Conservation (phyloP, 2,329 filamentous ascomycete genomes). For the Aspergillus ochraceus region DNA sequence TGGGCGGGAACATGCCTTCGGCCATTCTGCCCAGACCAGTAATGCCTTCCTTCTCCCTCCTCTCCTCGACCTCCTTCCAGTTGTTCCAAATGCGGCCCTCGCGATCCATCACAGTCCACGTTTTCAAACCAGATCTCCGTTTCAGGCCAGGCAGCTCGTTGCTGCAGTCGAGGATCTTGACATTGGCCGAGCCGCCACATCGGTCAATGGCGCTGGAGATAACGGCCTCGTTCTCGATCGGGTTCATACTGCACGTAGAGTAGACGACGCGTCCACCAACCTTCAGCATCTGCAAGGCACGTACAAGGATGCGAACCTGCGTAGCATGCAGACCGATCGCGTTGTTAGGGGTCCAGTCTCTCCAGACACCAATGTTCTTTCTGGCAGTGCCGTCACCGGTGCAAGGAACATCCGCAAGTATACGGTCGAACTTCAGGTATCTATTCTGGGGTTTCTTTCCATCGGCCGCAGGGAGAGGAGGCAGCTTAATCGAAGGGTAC, state of each 20-base stretch:
- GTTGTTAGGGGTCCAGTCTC: conserved; percentile 87
- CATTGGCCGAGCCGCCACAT: conserved; percentile 78
- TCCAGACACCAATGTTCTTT: conserved; percentile 94
- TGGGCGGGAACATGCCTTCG: conserved; percentile 80
- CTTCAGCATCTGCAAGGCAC: conserved; percentile 94
- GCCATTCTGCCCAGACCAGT: conserved; percentile 68
- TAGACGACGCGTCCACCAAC: conserved; percentile 93
- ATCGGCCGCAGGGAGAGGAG: conserved; percentile 55
- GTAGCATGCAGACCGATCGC: conserved; percentile 83
- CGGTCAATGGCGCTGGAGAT: conserved; percentile 83
- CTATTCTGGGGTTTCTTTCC: conserved; percentile 56
- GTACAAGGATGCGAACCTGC: conserved; percentile 85
- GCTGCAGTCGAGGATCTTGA: conserved; percentile 81
- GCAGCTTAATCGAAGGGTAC: conserved; percentile 89
- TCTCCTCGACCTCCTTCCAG: conserved; percentile 78
- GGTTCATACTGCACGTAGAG: conserved; percentile 98
- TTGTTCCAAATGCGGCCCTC: conserved; percentile 73
- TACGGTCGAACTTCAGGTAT: conserved; percentile 95
- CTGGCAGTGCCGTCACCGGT: conserved; percentile 91
- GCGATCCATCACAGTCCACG: conserved; percentile 93
- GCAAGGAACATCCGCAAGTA: conserved; percentile 94
- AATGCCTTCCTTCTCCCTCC: conserved; percentile 60
- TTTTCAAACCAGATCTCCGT: conserved; percentile 71
- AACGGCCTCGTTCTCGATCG: conserved; percentile 94
- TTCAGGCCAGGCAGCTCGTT: conserved; percentile 74